These are phyloP conservation scores for Flaveria sonorensis DNA, from an alignment of 129 eudicot genomes.

Conservation along the genomic window DNA sequence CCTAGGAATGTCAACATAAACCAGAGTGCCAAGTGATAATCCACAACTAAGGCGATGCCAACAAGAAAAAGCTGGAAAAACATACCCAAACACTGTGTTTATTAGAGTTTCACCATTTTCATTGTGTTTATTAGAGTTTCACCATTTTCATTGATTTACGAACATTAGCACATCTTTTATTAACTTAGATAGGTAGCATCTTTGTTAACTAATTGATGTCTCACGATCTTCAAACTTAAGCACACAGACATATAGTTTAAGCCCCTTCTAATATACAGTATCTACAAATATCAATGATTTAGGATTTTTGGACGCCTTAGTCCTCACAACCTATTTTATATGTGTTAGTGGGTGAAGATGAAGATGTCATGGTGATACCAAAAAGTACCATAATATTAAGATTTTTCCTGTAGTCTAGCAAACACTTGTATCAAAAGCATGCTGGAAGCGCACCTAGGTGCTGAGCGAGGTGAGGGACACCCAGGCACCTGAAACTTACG, in stretches of 20 bases:
- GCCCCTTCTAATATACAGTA: neutral
- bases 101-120: neutral
- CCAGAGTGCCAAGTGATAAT: conserved; percentile 89
- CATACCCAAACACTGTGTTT: neutral
- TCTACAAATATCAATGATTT: conserved; percentile 12
- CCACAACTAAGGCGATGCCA: conserved; percentile 67
- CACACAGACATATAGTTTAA: neutral
- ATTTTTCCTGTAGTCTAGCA: neutral
- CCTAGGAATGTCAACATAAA: conserved; percentile 69
- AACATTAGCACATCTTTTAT: neutral
- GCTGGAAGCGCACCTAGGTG: too few relatives aligned
- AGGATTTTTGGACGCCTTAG: conserved; percentile 5
- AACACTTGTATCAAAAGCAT: neutral
- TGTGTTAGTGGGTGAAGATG: neutral
- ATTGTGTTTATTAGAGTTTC: neutral
- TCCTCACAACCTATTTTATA: neutral
- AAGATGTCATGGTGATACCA: conserved; percentile 1
- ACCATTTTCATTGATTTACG: neutral
- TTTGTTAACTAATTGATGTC: neutral
- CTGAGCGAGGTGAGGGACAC: too few relatives aligned
- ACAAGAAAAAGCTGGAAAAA: conserved; percentile 67
- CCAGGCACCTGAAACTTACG: neutral
- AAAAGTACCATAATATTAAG: neutral
- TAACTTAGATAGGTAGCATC: neutral
- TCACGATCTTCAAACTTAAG: conserved; percentile 4